These are phyloP conservation scores for Ustilago tritici DNA, from an alignment of 1,284 basidiomycete genomes.

Conservation along the genomic window DNA sequence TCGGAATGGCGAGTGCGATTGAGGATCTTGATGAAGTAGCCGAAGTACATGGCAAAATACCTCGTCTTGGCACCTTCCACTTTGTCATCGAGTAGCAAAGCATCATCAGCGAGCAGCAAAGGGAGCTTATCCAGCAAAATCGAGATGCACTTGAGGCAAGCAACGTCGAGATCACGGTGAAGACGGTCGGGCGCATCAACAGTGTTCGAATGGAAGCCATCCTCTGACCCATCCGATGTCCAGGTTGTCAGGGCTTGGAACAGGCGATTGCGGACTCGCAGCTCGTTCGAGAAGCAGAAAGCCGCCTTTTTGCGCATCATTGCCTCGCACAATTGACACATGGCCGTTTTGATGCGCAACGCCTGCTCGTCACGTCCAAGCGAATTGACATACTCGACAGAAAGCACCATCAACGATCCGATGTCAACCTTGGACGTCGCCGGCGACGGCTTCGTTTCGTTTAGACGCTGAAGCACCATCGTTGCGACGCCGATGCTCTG, in stretches of 20 bases:
- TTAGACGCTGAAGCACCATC: slow-evolving; percentile 57
- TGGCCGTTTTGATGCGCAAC: slow-evolving; percentile 62
- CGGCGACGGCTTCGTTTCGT: slow-evolving; percentile 28
- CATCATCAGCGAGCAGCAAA: slow-evolving; percentile 63
- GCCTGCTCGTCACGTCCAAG: slow-evolving; percentile 60
- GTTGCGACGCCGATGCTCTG: slow-evolving; percentile 64
- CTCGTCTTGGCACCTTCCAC: slow-evolving; percentile 66
- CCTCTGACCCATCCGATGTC: slow-evolving; percentile 62
- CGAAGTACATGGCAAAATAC: slow-evolving; percentile 63
- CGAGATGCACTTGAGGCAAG: slow-evolving; percentile 63
- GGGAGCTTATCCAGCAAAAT: slow-evolving; percentile 63
- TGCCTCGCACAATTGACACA: slow-evolving; percentile 64
- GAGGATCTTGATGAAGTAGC: slow-evolving; percentile 66
- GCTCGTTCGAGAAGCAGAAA: slow-evolving; percentile 62
- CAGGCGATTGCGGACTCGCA: slow-evolving; percentile 63
- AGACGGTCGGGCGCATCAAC: slow-evolving; percentile 57
- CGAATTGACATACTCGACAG: slow-evolving; percentile 65
- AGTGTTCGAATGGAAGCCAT: slow-evolving; percentile 19
- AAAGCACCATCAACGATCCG: slow-evolving; percentile 64
- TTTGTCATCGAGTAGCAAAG: slow-evolving; percentile 63
- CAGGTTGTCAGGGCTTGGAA: slow-evolving; percentile 65
- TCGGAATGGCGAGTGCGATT: slow-evolving; percentile 58
- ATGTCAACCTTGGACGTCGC: slow-evolving; percentile 59
- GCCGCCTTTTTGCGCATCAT: slow-evolving; percentile 60
- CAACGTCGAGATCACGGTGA: slow-evolving; percentile 63